Evolutionary conservation across 2,329 filamentous ascomycete species (phyloP).

Genomic region (Colletotrichum nymphaeae): DNA sequence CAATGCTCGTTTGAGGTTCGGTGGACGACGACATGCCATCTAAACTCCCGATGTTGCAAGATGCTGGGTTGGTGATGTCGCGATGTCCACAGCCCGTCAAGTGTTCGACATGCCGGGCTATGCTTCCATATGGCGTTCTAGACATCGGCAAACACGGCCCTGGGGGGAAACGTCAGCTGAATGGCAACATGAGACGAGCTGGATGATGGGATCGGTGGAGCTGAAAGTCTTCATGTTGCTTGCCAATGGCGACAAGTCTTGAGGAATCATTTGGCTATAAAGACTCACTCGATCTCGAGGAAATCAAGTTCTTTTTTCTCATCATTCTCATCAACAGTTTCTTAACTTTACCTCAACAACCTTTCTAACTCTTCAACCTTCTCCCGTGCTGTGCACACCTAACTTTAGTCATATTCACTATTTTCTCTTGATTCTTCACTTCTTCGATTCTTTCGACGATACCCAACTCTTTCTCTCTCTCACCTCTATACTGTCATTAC

Average conservation of each 20-base stretch:
- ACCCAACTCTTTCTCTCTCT: neutral
- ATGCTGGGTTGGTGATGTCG: conserved; percentile 7
- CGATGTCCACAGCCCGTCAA: neutral
- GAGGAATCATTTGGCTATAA: too few relatives aligned
- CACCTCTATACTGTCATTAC: too few relatives aligned
- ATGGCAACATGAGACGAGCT: neutral
- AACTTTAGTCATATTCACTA: neutral
- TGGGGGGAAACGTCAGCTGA: conserved; percentile 15
- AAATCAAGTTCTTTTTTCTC: neutral
- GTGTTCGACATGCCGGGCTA: too few relatives aligned
- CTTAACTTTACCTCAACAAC: neutral
- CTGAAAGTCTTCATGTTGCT: neutral
- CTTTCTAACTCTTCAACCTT: conserved; percentile 1
- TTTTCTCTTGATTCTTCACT: neutral
- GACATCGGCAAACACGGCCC: too few relatives aligned
- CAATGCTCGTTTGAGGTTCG: conserved; percentile 19
- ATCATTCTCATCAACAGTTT: conserved; percentile 8
- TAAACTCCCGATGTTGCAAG: conserved; percentile 24
- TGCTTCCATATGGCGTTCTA: too few relatives aligned
- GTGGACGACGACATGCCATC: conserved; percentile 15
- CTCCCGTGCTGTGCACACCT: conserved; percentile 14
- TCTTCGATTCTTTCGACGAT: conserved; percentile 13
- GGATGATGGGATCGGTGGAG: neutral
- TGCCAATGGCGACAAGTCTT: too few relatives aligned
- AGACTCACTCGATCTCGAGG: too few relatives aligned